A percentile compares a stretch with the other conserved stretches of the same genome.
Evolutionary conservation across 371 early-diverging fungal genomes (phyloP).

Genomic region (Gilbertella persicaria): DNA sequence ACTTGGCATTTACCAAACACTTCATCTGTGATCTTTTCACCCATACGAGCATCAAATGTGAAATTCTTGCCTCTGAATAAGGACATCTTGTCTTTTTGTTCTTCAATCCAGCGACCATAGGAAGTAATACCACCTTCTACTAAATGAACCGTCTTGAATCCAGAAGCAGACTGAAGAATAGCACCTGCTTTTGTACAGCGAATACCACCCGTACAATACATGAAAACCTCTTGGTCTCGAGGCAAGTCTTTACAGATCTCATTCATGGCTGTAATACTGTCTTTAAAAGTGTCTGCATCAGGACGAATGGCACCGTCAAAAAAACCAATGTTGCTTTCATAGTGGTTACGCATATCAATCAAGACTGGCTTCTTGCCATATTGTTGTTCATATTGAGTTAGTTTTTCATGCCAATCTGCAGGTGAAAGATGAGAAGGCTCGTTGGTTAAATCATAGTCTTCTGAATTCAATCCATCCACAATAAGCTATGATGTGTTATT

Average conservation of each 20-base stretch:
- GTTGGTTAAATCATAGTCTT: conserved; percentile 57
- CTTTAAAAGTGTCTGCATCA: conserved; percentile 78
- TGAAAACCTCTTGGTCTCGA: conserved; percentile 68
- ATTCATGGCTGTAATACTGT: conserved; percentile 53
- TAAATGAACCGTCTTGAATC: conserved; percentile 70
- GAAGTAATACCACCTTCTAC: conserved; percentile 79
- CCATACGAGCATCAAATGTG: conserved; percentile 81
- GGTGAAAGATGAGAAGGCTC: conserved; percentile 73
- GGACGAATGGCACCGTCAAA: conserved; percentile 76
- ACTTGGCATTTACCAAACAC: conserved; percentile 68
- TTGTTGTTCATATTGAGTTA: conserved; percentile 30
- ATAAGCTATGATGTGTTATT: conserved; percentile 48
- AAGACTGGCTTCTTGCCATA: conserved; percentile 54
- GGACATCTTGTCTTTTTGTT: conserved; percentile 46
- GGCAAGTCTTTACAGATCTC: conserved; percentile 51
- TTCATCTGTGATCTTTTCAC: conserved; percentile 76
- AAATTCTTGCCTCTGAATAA: conserved; percentile 82
- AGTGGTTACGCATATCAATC: conserved; percentile 85
- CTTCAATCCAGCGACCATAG: conserved; percentile 70
- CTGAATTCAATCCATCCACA: conserved; percentile 59
- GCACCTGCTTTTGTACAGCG: conserved; percentile 56
- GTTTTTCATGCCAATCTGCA: conserved; percentile 65
- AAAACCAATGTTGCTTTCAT: conserved; percentile 76
- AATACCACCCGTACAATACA: conserved; percentile 75
- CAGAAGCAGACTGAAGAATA: conserved; percentile 66